A percentile compares a stretch with the other conserved stretches of the same genome.
Conservation (phyloP, 2,329 filamentous ascomycete species). For the Cytospora paraplurivora region DNA sequence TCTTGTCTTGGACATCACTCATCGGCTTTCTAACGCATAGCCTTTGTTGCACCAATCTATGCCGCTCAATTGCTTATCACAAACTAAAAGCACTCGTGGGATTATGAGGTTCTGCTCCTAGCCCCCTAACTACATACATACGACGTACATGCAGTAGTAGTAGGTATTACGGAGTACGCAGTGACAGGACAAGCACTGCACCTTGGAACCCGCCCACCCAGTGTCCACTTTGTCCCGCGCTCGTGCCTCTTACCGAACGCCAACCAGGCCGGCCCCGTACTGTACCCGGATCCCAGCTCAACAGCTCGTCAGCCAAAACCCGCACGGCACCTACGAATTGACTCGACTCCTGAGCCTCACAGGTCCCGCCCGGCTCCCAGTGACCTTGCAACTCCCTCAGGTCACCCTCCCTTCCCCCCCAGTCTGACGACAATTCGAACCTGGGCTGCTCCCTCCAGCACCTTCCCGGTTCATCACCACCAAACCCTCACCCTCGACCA, state of each 20-base stretch:
- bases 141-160: neutral
- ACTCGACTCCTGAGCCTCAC: conserved; percentile 13
- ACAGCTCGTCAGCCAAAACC: conserved; percentile 14
- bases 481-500: conserved; percentile 14
- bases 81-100: conserved; percentile 15
- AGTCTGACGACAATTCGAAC: conserved; percentile 19
- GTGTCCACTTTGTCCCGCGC: conserved; percentile 18
- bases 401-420: too few species aligned
- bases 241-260: conserved; percentile 1
- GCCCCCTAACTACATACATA: conserved; percentile 10
- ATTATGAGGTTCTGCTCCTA: conserved; percentile 18
- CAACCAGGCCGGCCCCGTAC: conserved; percentile 6
- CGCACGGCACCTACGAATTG: conserved; percentile 13
- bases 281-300: conserved; percentile 19
- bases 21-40: conserved; percentile 12
- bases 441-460: conserved; percentile 24
- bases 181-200: too few species aligned
- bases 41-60: conserved; percentile 18
- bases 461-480: conserved; percentile 11
- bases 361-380: conserved; percentile 20
- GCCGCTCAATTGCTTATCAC: conserved; percentile 8
- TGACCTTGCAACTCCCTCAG: neutral
- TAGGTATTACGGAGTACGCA: neutral
- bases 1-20: conserved; percentile 12
- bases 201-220: neutral